These are phyloP conservation scores for Penicillium silybi DNA, from an alignment of 495 filamentous ascomycete species.

Conservation along the genomic window DNA sequence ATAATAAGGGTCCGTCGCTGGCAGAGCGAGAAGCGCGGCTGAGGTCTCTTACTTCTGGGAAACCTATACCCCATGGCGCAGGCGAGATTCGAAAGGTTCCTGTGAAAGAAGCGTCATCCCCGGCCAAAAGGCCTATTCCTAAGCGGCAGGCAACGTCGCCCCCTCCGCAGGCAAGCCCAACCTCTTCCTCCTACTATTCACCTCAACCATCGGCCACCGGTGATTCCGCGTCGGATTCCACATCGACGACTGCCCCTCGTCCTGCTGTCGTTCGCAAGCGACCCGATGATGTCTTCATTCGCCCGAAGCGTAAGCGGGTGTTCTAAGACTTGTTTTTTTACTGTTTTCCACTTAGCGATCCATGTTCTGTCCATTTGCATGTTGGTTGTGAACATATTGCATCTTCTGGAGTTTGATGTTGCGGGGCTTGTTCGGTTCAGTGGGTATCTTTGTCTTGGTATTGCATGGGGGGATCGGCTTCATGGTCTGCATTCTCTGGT, in stretches of 20 bases:
- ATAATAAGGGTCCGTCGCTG: slow-evolving; percentile 7
- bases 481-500: background rate
- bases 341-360: background rate
- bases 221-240: background rate
- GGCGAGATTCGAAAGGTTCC: background rate
- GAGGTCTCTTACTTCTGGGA: slow-evolving; percentile 26
- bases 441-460: background rate
- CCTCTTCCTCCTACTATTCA: background rate
- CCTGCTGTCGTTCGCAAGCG: slow-evolving; percentile 29
- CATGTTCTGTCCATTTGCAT: background rate
- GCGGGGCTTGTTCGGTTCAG: background rate
- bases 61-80: slow-evolving; percentile 4
- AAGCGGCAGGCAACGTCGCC: slow-evolving; percentile 15
- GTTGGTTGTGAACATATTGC: background rate
- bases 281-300: slow-evolving; percentile 38
- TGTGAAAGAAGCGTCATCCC: slow-evolving; percentile 1
- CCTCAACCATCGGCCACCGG: background rate
- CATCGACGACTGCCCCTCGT: slow-evolving; percentile 2
- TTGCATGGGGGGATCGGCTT: background rate
- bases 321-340: slow-evolving; percentile 4
- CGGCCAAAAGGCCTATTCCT: background rate
- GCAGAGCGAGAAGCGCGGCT: slow-evolving; percentile 31
- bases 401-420: background rate
- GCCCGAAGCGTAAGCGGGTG: slow-evolving; percentile 34
- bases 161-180: background rate